A percentile compares a stretch with the other conserved stretches of the same genome.
Conservation (phyloP, 2,329 filamentous ascomycete species). For the Diaporthe capsici region DNA sequence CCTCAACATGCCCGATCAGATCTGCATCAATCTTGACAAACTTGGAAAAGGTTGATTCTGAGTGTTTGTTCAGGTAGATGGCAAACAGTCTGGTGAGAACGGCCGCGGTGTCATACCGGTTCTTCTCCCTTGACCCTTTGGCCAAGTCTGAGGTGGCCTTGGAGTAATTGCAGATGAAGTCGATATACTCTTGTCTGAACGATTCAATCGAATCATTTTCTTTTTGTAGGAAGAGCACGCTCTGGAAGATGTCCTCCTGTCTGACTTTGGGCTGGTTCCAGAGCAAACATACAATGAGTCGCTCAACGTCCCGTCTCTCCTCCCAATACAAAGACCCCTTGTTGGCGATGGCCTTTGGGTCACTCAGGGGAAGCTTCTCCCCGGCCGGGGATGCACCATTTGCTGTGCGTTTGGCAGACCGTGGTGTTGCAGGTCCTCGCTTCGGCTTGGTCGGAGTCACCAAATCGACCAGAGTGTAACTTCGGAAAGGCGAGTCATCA, state of each 20-base stretch:
- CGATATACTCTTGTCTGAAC: conserved; percentile 4
- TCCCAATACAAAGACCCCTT: conserved; percentile 42
- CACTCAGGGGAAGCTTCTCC: conserved; percentile 21
- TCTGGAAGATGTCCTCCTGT: conserved; percentile 27
- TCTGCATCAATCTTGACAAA: conserved; percentile 37
- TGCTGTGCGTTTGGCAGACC: background rate
- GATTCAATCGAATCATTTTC: conserved; percentile 6
- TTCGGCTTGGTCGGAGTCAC: conserved; percentile 21
- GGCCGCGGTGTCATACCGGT: conserved; percentile 5
- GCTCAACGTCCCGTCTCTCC: conserved; percentile 24
- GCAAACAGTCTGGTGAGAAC: conserved; percentile 35
- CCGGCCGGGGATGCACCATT: background rate
- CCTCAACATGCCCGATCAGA: background rate
- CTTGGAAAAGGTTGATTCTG: background rate
- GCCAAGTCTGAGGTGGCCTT: background rate
- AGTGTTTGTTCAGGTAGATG: conserved; percentile 24
- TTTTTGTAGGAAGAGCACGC: background rate
- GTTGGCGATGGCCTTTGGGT: conserved; percentile 33
- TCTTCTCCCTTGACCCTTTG: conserved; percentile 3
- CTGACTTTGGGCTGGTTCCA: conserved; percentile 17
- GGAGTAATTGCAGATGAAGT: background rate
- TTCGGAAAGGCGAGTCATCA: conserved; percentile 15
- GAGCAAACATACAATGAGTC: conserved; percentile 43
- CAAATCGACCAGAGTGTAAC: background rate
- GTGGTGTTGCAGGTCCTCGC: background rate